Evolutionary conservation across 768 basidiomycete genomes (phyloP).

Genomic region (Candolleomyces efflorescens): DNA sequence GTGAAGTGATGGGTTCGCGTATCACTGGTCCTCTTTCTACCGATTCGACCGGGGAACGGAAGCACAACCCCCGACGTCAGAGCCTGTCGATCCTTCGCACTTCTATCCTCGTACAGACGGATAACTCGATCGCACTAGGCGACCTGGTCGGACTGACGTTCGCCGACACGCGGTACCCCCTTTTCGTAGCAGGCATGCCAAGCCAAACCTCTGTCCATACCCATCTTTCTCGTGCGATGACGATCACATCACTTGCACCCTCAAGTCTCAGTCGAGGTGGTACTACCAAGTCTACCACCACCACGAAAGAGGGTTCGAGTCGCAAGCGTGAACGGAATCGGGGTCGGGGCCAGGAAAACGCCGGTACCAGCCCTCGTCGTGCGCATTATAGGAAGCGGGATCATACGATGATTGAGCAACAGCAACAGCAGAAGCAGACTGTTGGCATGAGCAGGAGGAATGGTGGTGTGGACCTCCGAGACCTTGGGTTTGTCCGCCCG

Average conservation of each 20-base stretch:
- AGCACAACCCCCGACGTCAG: background rate
- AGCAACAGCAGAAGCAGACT: no score
- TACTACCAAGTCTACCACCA: no score
- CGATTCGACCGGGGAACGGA: background rate
- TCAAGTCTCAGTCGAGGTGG: background rate
- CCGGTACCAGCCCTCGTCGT: no score
- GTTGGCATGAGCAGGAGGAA: no score
- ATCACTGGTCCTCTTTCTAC: background rate
- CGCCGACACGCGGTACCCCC: background rate
- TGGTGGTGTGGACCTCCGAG: no score
- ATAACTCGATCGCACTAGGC: background rate
- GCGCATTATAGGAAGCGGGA: no score
- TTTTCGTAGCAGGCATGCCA: background rate
- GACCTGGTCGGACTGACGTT: background rate
- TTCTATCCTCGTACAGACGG: background rate
- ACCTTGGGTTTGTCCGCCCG: no score
- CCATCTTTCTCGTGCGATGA: background rate
- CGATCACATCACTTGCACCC: background rate
- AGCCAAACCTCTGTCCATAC: background rate
- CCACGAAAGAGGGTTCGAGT: no score
- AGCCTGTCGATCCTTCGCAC: background rate
- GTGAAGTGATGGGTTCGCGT: background rate
- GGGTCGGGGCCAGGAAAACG: no score
- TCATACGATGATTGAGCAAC: no score
- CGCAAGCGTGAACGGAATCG: no score